These are phyloP conservation scores for Colletotrichum lentis DNA, from an alignment of 2,329 filamentous ascomycete species.

Conservation along the genomic window DNA sequence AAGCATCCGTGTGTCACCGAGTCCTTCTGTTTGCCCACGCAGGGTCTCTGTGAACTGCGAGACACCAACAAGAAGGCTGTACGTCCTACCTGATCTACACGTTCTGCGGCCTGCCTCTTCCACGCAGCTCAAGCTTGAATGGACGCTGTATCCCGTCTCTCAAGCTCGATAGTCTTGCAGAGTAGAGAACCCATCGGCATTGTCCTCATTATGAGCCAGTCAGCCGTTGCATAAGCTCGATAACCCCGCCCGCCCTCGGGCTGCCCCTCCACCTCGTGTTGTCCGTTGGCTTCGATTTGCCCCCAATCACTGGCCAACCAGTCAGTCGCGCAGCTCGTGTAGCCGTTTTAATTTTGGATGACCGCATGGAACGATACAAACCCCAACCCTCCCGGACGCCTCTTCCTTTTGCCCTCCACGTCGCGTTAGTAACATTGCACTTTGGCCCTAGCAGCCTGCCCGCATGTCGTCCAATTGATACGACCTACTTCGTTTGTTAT, in stretches of 20 bases:
- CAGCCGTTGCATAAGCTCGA: constrained; percentile 5
- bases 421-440: background rate
- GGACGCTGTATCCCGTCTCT: background rate
- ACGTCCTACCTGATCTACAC: background rate
- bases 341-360: constrained; percentile 24
- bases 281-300: constrained; percentile 5
- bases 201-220: background rate
- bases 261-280: constrained; percentile 20
- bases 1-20: background rate
- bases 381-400: constrained; percentile 29
- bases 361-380: background rate
- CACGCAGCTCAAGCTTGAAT: background rate
- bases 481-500: background rate
- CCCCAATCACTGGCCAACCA: background rate
- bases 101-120: background rate
- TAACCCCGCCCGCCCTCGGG: constrained; percentile 26
- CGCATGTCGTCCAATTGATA: constrained; percentile 29
- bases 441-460: background rate
- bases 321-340: constrained; percentile 20
- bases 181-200: background rate
- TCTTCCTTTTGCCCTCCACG: constrained; percentile 21
- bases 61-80: background rate
- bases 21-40: background rate
- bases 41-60: background rate
- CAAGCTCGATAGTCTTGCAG: background rate